Base-by-base conservation (phyloP, 257 asterid genomes). In the Ilex aquifolium region DNA sequence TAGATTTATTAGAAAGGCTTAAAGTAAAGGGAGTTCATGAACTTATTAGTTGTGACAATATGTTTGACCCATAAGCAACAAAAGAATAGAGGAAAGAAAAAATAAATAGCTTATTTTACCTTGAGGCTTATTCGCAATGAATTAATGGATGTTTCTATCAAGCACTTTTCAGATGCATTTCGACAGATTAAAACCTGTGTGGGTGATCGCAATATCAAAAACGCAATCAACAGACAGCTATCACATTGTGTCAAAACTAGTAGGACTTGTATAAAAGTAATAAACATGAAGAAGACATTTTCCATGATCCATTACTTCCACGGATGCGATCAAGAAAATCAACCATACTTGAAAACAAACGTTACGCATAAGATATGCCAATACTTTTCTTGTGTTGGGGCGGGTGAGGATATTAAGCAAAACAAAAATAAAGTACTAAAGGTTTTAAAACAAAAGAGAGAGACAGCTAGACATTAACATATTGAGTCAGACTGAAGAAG, bases 101-200 rank as follows among this genome's bases (percentile, higher is more conserved):
- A 57, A 71, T 44, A 31, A 39, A 8, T 39, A 66, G 12, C 17
- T 10, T 7, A 52, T 61, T 76, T 64, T 80, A 93, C 99, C 96
- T 93, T 93, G 40, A 93, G 94, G 83, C 99, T 93, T 72, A 93
- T 85, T 32, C 97, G 89, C 73, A 93, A 70, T 49, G 99, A 93
- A 76, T 93, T 93, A 69, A 93, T 90, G 67, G 99, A 93, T 59
- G 99, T 87, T 72, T 93, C 99, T 70, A 93, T 90, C 95, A 93
- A 90, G 79, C 97, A 93, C 77, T 82, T 87, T 77, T 93, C 99
- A 65, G 97, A 87, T 73, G 90, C 99, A 76, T 87, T 93, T 78
- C 97, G 76, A 65, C 99, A 93, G 59, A 93, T 93, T 65, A 85
- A 57, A 69, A 93, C 92, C 99, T 90, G 89, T 53, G 59, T 69